Conservation (phyloP, 2,329 filamentous ascomycete species). For the Trichoderma sp. region DNA sequence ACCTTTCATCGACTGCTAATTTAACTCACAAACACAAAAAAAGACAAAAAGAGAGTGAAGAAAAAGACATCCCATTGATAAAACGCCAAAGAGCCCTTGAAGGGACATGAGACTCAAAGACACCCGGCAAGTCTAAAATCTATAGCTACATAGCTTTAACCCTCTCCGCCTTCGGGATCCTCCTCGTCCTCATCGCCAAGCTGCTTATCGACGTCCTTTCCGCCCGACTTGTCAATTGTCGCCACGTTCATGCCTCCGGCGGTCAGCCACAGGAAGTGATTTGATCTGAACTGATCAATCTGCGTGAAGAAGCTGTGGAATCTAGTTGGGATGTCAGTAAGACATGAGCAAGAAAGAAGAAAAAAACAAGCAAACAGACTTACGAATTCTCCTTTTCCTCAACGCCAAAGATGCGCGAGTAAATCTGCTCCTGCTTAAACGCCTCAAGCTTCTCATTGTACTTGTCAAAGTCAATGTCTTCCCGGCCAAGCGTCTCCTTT, state of each 20-base stretch:
- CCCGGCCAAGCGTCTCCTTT: constrained; percentile 57
- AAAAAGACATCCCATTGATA: background rate
- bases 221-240: constrained; percentile 36
- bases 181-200: constrained; percentile 53
- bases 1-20: background rate
- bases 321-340: constrained; percentile 37
- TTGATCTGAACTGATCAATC: constrained; percentile 68
- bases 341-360: background rate
- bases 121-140: background rate
- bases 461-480: constrained; percentile 73
- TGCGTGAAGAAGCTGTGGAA: constrained; percentile 79
- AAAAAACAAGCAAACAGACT: constrained; percentile 42
- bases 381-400: constrained; percentile 85
- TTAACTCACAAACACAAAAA: background rate
- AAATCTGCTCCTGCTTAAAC: constrained; percentile 92
- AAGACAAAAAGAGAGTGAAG: background rate
- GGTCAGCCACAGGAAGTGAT: constrained; percentile 72
- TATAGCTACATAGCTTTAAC: constrained; percentile 27
- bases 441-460: constrained; percentile 75
- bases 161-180: constrained; percentile 47
- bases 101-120: background rate
- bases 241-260: constrained; percentile 64
- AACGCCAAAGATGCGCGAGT: constrained; percentile 83
- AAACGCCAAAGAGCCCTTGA: background rate
- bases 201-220: constrained; percentile 46